Evolutionary conservation across 192 early-diverging fungal genomes (phyloP).

Genomic region (Nowakowskiella sp.): DNA sequence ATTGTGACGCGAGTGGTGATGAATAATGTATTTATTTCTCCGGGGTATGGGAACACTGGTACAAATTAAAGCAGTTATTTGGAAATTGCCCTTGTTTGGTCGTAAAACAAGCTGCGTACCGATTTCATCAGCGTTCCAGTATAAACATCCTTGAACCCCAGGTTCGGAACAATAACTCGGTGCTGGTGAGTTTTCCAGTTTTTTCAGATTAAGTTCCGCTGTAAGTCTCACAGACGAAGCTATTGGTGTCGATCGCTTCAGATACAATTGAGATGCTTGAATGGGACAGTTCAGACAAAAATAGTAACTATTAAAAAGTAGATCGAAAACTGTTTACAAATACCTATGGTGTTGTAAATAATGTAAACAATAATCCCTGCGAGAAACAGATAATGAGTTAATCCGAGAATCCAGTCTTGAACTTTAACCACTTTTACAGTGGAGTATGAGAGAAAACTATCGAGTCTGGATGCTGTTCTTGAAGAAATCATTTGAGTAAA

Average conservation of each 20-base stretch:
- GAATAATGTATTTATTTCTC: constrained; percentile 22
- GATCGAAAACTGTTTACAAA: too few relatives aligned
- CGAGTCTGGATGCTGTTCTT: too few relatives aligned
- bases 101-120: too few relatives aligned
- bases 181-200: neutral
- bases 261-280: too few relatives aligned
- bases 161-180: neutral
- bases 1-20: constrained; percentile 26
- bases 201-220: neutral
- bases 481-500: too few relatives aligned
- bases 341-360: constrained; percentile 19
- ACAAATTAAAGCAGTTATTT: too few relatives aligned
- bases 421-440: constrained; percentile 21
- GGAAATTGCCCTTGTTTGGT: too few relatives aligned
- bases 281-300: too few relatives aligned
- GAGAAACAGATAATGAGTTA: constrained; percentile 12
- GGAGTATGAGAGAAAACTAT: too few relatives aligned
- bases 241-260: constrained; percentile 19
- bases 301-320: too few relatives aligned
- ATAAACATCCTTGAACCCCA: constrained; percentile 22
- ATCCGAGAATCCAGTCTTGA: constrained; percentile 13
- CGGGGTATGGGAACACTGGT: constrained; percentile 18
- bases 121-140: constrained; percentile 21
- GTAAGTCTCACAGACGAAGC: neutral
- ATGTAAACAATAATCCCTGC: constrained; percentile 29